Evolutionary conservation across 176 grass and related monocot genomes (phyloP).

Genomic region (Zea mays): Zm-B73-REFERENCE-NAM-5.0 NC_050097.1:9804001-9804500

Average conservation of each 20-base stretch:
- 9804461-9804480: too few relatives aligned
- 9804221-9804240: neutral
- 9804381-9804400: neutral
- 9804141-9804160: too few relatives aligned
- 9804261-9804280: constrained; percentile 14
- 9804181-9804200: neutral
- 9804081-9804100: too few relatives aligned
- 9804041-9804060: too few relatives aligned
- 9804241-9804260: neutral
- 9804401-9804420: neutral
- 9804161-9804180: neutral
- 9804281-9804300: neutral
- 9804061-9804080: too few relatives aligned
- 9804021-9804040: neutral
- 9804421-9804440: neutral
- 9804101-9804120: too few relatives aligned
- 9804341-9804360: neutral
- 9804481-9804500: too few relatives aligned
- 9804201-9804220: neutral
- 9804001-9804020: neutral
- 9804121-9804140: too few relatives aligned
- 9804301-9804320: neutral
- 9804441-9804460: neutral
- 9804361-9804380: neutral
- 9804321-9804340: neutral